phyloP scores from a whole-genome alignment of 306 rosid genomes.

The Hippophae tibetana region DNA sequence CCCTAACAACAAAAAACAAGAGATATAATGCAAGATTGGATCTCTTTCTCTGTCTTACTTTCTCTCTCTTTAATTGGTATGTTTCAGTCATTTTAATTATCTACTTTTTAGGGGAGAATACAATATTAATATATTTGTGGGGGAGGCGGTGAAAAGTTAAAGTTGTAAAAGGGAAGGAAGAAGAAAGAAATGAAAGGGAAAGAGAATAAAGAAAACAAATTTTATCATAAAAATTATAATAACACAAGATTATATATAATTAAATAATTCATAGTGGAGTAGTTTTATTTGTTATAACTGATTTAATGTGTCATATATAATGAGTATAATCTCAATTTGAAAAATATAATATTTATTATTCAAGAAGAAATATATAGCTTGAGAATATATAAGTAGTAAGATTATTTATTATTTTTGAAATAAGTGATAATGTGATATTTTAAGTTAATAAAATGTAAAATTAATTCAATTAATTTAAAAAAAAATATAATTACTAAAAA shows the following conservation, averaged over 20 bases:
- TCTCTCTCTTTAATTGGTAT: not conserved
- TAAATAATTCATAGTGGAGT: not conserved
- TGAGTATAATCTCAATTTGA: too few species aligned
- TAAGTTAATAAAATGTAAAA: too few species aligned
- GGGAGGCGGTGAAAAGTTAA: constrained; percentile 84
- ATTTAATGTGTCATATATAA: too few species aligned
- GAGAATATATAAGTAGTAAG: constrained; percentile 9
- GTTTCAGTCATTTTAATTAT: constrained; percentile 39
- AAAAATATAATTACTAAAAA: too few species aligned
- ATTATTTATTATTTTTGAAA: too few species aligned
- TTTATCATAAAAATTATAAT: too few species aligned
- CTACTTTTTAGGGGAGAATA: constrained; percentile 67
- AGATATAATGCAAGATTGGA: constrained; percentile 44
- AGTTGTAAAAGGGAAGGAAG: constrained; percentile 13
- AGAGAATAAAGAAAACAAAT: constrained; percentile 7
- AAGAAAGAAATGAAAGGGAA: not conserved
- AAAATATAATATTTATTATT: too few species aligned
- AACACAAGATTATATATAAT: too few species aligned
- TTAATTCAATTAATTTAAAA: too few species aligned
- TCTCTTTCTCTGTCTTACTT: constrained; percentile 31
- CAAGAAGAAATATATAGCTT: too few species aligned
- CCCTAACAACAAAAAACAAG: constrained; percentile 28
- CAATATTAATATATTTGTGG: constrained; percentile 28
- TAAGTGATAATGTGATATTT: too few species aligned
- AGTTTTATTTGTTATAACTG: too few species aligned